Base-by-base conservation (phyloP, 2,329 filamentous ascomycete species). In the Mycocentrospora acerina region DNA sequence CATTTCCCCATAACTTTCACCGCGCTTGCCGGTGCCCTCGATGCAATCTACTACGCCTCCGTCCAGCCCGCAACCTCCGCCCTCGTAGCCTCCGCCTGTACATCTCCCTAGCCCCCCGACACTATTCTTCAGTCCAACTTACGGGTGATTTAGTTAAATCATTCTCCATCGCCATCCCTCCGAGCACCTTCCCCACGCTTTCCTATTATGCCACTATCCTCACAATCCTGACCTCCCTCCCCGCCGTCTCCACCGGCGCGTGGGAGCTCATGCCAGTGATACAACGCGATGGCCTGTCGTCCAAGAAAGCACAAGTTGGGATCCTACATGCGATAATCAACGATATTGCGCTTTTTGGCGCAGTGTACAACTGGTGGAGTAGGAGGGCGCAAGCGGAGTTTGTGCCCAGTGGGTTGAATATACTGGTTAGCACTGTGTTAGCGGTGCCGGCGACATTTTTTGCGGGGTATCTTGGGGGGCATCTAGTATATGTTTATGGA, bases 1-100 rank as follows among this genome's bases (percentile, higher is more conserved):
- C 73, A 76, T 57, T 73, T 72, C 54, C 72, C 73, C 14, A 64
- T 76, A 36, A 65, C 71, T 39, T 73, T 74, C 57, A 64, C 71
- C 42, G 51, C 62, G 29, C 57, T 73, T 11, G 65, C 69, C 24
- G 71, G 66, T 33, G 64, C 43, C 29, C 66, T 74, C 42, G 72
- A 75, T 51, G 60, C 64, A 22, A 48, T 71, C 13, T 60, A 69
- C 54, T 55, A 58, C 38, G 41, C 51, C 16, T 62, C 61, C 1
- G 57, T 61, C 13, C 53, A 61, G 36, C 54, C 62, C n/a, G 55
- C 65, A 14, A 64, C 59, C 19, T 50, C 59, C 17, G 47, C 65
- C 24, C 49, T 64, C 15, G 51, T 69, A 16, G 50, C 55, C 35
- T 59, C 60, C 24, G 36, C 53, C 16, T 59, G 57, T 57, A 38